Percentiles rank a stretch among this genome's conserved stretches.
Evolutionary conservation across 2,329 filamentous ascomycete genomes (phyloP).

Genomic region (Trichophyton equinum): DNA sequence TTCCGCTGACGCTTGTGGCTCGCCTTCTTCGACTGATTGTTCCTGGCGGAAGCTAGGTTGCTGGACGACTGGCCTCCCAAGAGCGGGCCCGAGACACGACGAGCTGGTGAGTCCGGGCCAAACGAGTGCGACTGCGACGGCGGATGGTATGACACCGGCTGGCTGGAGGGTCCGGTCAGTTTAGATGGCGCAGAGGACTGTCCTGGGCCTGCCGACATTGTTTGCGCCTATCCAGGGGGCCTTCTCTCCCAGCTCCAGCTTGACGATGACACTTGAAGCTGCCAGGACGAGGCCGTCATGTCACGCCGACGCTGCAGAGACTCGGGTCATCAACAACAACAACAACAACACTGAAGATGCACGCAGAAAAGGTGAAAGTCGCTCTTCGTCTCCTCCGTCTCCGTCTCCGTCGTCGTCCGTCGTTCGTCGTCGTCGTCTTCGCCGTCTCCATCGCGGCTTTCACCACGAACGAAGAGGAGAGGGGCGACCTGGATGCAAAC

Average conservation of each 20-base stretch:
- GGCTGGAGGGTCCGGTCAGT: slow-evolving; percentile 26
- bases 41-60: slow-evolving; percentile 40
- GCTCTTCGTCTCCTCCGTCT: no score
- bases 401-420: no score
- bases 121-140: slow-evolving; percentile 21
- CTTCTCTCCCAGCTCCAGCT: neutral
- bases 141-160: slow-evolving; percentile 20
- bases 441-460: neutral
- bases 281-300: neutral
- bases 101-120: slow-evolving; percentile 22
- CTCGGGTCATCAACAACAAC: no score
- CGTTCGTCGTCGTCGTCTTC: no score
- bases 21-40: slow-evolving; percentile 61
- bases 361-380: no score
- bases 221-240: slow-evolving; percentile 10
- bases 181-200: slow-evolving; percentile 28
- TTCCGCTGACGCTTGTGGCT: slow-evolving; percentile 74
- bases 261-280: neutral
- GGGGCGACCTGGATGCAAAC: neutral
- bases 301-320: neutral
- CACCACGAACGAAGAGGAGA: neutral
- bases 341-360: neutral
- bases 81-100: slow-evolving; percentile 32
- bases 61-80: slow-evolving; percentile 30
- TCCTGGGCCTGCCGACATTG: slow-evolving; percentile 32